Percentiles rank a stretch among this genome's conserved stretches.
Evolutionary conservation across 2,329 filamentous ascomycete species (phyloP).

Genomic region (Trichoderma guizhouense): DNA sequence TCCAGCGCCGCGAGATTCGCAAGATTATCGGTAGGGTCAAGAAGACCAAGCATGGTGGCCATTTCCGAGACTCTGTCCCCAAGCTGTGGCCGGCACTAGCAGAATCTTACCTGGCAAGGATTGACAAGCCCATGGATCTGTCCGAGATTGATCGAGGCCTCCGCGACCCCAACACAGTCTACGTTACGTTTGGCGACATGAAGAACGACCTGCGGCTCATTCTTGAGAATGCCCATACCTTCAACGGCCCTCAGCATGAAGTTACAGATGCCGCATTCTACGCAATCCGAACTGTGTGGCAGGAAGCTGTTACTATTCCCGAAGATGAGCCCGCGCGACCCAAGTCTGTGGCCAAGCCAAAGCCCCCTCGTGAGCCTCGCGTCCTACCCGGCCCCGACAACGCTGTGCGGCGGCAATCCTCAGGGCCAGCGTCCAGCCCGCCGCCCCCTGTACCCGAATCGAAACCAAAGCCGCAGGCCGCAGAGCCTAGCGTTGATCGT

Average conservation of each 20-base stretch:
- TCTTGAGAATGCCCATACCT: conserved; percentile 71
- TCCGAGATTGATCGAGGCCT: conserved; percentile 77
- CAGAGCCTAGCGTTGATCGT: conserved; percentile 26
- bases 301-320: conserved; percentile 43
- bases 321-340: conserved; percentile 56
- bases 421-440: conserved; percentile 31
- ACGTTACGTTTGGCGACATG: conserved; percentile 68
- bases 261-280: conserved; percentile 58
- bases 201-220: conserved; percentile 73
- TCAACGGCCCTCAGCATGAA: conserved; percentile 77
- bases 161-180: conserved; percentile 58
- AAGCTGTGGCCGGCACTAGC: conserved; percentile 72
- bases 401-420: conserved; percentile 28
- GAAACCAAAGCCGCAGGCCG: conserved; percentile 22
- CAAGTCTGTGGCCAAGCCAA: conserved; percentile 45
- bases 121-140: conserved; percentile 82
- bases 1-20: conserved; percentile 60
- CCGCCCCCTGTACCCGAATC: conserved; percentile 24
- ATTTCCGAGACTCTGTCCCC: conserved; percentile 77
- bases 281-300: conserved; percentile 56
- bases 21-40: conserved; percentile 71
- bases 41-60: conserved; percentile 75
- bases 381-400: conserved; percentile 22
- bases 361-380: conserved; percentile 36
- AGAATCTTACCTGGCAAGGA: conserved; percentile 63